Percentiles rank a stretch among this genome's conserved stretches.
Evolutionary conservation across 2,329 filamentous ascomycete species (phyloP).

Genomic region (Meredithiella fracta): DNA sequence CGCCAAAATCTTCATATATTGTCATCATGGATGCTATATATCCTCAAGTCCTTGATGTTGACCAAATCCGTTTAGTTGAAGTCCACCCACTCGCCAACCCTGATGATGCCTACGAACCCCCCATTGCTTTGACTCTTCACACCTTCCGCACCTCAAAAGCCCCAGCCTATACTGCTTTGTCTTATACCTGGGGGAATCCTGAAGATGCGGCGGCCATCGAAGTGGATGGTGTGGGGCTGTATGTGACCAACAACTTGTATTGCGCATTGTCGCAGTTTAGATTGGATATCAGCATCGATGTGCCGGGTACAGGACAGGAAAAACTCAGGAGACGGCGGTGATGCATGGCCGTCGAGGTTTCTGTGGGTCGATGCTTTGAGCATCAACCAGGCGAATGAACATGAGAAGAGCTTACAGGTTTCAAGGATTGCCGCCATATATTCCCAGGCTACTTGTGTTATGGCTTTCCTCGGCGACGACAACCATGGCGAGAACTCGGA

Average conservation of each 20-base stretch:
- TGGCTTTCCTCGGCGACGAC: slow-evolving; percentile 15
- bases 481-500: slow-evolving; percentile 3
- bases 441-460: slow-evolving; percentile 15
- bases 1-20: no score
- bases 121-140: slow-evolving; percentile 9
- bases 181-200: slow-evolving; percentile 19
- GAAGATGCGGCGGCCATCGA: slow-evolving; percentile 15
- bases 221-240: slow-evolving; percentile 16
- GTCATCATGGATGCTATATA: slow-evolving; percentile 8
- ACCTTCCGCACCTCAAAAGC: slow-evolving; percentile 10
- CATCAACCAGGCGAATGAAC: slow-evolving; percentile 18
- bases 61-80: slow-evolving; percentile 14
- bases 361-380: slow-evolving; percentile 19
- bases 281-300: slow-evolving; percentile 14
- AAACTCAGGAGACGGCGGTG: background rate
- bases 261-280: slow-evolving; percentile 19
- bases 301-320: background rate
- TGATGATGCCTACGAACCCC: slow-evolving; percentile 3
- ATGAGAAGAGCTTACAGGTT: slow-evolving; percentile 18
- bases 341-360: slow-evolving; percentile 11
- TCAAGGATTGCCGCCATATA: slow-evolving; percentile 18
- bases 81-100: slow-evolving; percentile 4
- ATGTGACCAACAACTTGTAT: slow-evolving; percentile 19
- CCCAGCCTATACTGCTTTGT: slow-evolving; percentile 18
- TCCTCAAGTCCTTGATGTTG: slow-evolving; percentile 4